Conservation (phyloP, 257 asterid genomes). For the Rubia yunnanensis region DNA sequence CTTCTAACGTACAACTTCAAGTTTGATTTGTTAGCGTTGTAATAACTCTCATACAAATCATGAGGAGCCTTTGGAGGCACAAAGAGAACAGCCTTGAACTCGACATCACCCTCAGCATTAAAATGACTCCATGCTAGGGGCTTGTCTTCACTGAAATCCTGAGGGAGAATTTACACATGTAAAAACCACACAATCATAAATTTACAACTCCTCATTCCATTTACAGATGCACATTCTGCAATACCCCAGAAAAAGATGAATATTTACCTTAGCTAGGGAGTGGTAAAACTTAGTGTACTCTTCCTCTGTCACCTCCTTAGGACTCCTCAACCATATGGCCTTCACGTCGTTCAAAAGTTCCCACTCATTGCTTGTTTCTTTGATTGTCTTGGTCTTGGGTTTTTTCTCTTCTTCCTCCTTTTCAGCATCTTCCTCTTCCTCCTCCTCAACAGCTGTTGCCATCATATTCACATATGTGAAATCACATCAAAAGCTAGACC, state of each 20-base stretch:
- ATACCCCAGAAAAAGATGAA: not conserved
- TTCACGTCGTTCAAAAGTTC: conserved; percentile 85
- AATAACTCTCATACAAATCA: conserved; percentile 88
- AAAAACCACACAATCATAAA: not conserved
- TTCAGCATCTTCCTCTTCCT: conserved; percentile 67
- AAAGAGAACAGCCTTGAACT: conserved; percentile 78
- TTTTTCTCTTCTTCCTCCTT: conserved; percentile 68
- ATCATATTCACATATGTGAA: conserved; percentile 5
- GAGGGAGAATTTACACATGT: conserved; percentile 14
- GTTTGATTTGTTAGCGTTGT: conserved; percentile 73
- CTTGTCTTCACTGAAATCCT: conserved; percentile 83
- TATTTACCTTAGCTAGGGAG: conserved; percentile 69
- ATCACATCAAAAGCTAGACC: conserved; percentile 6
- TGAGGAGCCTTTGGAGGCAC: conserved; percentile 95
- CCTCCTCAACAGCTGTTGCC: conserved; percentile 71
- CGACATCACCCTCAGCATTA: conserved; percentile 94
- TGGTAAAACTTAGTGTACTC: conserved; percentile 78
- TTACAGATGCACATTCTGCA: not conserved
- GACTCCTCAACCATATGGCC: conserved; percentile 88
- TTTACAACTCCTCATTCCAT: not conserved
- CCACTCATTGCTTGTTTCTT: conserved; percentile 78
- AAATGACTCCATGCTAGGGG: conserved; percentile 92
- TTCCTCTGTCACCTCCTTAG: conserved; percentile 89
- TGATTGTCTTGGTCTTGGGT: conserved; percentile 66
- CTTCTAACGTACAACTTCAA: conserved; percentile 74